phyloP scores from a whole-genome alignment of 805 yeast genomes.

The Candida incommunis region DNA sequence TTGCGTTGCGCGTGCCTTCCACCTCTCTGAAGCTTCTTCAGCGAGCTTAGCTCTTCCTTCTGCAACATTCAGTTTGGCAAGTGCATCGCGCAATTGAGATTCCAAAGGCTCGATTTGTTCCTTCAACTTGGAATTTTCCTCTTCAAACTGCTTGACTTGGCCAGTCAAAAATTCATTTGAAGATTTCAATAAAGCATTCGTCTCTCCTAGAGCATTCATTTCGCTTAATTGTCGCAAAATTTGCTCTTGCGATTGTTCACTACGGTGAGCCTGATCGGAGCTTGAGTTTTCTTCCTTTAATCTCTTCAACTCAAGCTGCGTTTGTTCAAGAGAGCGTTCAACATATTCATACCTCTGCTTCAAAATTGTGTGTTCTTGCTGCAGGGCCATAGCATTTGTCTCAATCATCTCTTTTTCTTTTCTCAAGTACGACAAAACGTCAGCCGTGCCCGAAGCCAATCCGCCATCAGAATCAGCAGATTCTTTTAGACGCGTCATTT shows the following conservation, averaged over 20 bases:
- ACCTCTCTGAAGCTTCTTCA: background rate
- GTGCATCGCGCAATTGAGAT: background rate
- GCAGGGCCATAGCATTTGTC: background rate
- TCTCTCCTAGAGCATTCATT: background rate
- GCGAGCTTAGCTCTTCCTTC: background rate
- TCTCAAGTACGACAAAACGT: conserved; percentile 1
- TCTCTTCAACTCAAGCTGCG: background rate
- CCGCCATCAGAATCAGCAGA: background rate
- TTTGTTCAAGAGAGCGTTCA: background rate
- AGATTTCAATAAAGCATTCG: background rate
- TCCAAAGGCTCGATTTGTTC: background rate
- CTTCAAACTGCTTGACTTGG: background rate
- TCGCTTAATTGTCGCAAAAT: background rate
- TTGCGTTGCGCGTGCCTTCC: background rate
- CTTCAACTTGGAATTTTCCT: background rate
- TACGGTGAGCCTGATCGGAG: background rate
- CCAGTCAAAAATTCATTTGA: background rate
- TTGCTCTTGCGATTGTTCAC: background rate
- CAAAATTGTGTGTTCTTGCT: background rate
- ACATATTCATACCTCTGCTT: background rate
- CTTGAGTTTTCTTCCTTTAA: background rate
- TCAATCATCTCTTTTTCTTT: background rate
- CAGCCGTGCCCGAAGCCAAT: background rate
- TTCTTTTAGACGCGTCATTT: background rate
- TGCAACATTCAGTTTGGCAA: background rate